Base-by-base conservation (phyloP, 1,284 basidiomycete species). In the Sphaerobolus stellatus region DNA sequence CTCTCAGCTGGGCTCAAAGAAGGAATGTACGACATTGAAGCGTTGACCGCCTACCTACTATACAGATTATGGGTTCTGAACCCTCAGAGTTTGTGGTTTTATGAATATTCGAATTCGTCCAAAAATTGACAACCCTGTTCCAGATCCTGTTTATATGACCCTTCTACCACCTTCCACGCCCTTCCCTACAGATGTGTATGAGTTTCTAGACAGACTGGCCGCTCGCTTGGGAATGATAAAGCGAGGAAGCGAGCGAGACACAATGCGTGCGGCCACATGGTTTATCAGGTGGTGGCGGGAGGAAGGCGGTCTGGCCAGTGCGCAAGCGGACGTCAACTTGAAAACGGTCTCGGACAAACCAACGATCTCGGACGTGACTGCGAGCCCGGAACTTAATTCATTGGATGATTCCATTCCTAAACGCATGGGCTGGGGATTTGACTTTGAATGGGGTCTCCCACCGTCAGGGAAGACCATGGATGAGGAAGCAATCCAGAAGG, bases 1-100 rank as follows among this genome's bases (percentile, higher is more conserved):
- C 46, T 29, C 20, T 20, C 64, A 93, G 94, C 92, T 61, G 96
- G 94, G 22, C 94, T 98, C 74, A 98, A 98, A 73, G 92, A 94
- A 75, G 86, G 89, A 11, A 72, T 98, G 53, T 96, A 97, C 66
- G 92, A 95, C 68, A 76, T 84, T 48, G 90, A 96, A 67, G 77
- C 84, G 2, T 79, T 97, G 34, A 89, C 90, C 25, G 83, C 91
- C 58, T 98, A 98, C 73, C 76, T 98, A 20, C 71, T 97, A n/a
- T 95, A 90, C 71, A 80, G 89, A 58, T 75, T 98, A 57, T 95
- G 95, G 71, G 71, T 90, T 45, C 74, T 93, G 51, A 80, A 90
- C 69, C 83, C 85, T 20, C 70, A 77, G 57, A 76, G 88, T 93
- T 66, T 71, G 83, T 49, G 45, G 33, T 18, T 46, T 25, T 50